phyloP scores from a whole-genome alignment of 805 yeast species.

The Saccharomycopsis sp. region DNA sequence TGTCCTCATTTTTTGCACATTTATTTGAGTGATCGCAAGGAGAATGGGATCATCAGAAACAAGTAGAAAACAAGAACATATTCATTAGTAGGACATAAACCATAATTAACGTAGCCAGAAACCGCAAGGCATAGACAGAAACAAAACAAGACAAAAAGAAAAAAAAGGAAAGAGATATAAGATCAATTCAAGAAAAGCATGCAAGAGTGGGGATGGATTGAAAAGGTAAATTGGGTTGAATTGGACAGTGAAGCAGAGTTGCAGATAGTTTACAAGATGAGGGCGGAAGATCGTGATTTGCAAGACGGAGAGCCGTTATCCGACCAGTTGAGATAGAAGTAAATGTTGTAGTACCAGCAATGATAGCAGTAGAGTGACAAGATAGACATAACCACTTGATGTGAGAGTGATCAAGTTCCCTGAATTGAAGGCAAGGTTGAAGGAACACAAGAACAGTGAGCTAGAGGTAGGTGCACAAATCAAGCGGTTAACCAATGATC shows the following conservation, averaged over 20 bases:
- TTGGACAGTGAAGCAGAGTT: not conserved
- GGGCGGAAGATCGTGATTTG: not conserved
- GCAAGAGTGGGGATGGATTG: not conserved
- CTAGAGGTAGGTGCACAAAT: no score
- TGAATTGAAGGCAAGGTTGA: no score
- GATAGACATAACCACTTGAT: no score
- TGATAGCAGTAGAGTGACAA: no score
- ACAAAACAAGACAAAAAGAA: not conserved
- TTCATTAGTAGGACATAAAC: not conserved
- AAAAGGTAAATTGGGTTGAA: not conserved
- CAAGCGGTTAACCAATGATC: no score
- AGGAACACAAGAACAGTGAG: no score
- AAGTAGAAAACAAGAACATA: not conserved
- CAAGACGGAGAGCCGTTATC: no score
- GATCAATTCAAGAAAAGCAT: not conserved
- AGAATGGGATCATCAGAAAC: not conserved
- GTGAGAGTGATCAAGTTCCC: no score
- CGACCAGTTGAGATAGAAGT: no score
- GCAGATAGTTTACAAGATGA: not conserved
- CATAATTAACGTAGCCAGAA: not conserved
- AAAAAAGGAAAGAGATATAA: not conserved
- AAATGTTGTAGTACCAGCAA: no score
- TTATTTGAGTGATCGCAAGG: no score
- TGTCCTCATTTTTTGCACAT: no score
- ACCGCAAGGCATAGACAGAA: not conserved